A percentile compares a stretch with the other conserved stretches of the same genome.
phyloP scores from a whole-genome alignment of 2,329 filamentous ascomycete species.

The Trichoderma sp. region DNA sequence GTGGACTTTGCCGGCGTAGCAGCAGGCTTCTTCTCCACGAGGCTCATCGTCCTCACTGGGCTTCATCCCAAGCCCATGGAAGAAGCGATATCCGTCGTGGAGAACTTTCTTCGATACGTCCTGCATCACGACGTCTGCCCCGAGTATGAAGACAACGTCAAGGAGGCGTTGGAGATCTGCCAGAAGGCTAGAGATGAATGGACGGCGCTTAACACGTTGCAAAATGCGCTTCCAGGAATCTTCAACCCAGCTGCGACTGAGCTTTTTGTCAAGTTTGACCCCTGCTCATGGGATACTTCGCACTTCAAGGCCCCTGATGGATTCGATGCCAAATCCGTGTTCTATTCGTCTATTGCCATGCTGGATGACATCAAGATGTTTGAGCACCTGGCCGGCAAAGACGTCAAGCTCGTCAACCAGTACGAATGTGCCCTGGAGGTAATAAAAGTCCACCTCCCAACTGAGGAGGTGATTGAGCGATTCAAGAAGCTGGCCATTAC shows the following conservation, averaged over 20 bases:
- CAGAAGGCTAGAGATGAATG: slow-evolving; percentile 68
- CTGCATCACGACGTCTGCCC: slow-evolving; percentile 83
- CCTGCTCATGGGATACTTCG: slow-evolving; percentile 39
- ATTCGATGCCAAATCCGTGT: slow-evolving; percentile 47
- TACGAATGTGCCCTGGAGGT: slow-evolving; percentile 65
- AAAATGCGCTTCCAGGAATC: slow-evolving; percentile 64
- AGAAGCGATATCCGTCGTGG: slow-evolving; percentile 66
- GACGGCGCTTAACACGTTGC: slow-evolving; percentile 57
- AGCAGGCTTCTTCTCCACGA: slow-evolving; percentile 73
- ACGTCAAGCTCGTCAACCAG: slow-evolving; percentile 40
- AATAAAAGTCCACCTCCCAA: slow-evolving; percentile 51
- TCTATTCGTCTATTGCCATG: slow-evolving; percentile 50
- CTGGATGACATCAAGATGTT: slow-evolving; percentile 41
- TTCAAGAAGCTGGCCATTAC: slow-evolving; percentile 49
- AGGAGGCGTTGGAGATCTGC: slow-evolving; percentile 67
- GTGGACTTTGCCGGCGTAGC: slow-evolving; percentile 81
- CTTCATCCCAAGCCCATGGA: slow-evolving; percentile 58
- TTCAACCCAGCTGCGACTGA: slow-evolving; percentile 79
- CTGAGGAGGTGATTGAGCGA: slow-evolving; percentile 44
- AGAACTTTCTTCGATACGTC: slow-evolving; percentile 88
- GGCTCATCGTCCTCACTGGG: slow-evolving; percentile 57
- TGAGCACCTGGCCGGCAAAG: slow-evolving; percentile 32
- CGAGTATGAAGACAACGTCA: slow-evolving; percentile 71
- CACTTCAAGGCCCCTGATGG: slow-evolving; percentile 42
- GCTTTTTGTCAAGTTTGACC: slow-evolving; percentile 57